phyloP scores from a whole-genome alignment of 2,329 filamentous ascomycete genomes.

The Clonostachys rosea region DNA sequence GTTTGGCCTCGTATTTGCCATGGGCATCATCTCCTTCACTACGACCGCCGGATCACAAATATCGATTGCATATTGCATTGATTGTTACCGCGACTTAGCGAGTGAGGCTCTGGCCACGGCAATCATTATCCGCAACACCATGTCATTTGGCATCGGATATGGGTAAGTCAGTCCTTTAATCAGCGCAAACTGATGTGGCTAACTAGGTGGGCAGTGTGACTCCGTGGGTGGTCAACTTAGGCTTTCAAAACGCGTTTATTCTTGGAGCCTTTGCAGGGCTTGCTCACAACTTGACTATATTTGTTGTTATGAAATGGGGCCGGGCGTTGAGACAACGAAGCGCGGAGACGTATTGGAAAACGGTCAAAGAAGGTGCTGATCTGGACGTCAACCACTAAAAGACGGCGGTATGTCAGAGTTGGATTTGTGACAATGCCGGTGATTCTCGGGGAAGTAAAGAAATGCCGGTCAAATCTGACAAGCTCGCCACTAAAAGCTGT shows the following conservation, averaged over 20 bases:
- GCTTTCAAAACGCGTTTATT: conserved; percentile 35
- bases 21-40: conserved; percentile 25
- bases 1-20: conserved; percentile 34
- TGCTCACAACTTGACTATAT: not conserved
- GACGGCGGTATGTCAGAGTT: too few relatives aligned
- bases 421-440: too few relatives aligned
- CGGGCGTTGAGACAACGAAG: not conserved
- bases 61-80: conserved; percentile 31
- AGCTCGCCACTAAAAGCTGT: too few relatives aligned
- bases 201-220: conserved; percentile 39
- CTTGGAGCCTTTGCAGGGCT: conserved; percentile 32
- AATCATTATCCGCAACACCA: conserved; percentile 31
- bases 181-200: conserved; percentile 16
- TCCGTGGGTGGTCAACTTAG: conserved; percentile 33
- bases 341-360: not conserved
- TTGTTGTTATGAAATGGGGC: conserved; percentile 1
- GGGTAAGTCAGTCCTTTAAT: conserved; percentile 21
- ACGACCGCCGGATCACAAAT: conserved; percentile 27
- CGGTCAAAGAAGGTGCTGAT: not conserved
- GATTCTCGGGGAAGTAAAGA: too few relatives aligned
- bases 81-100: conserved; percentile 31
- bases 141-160: conserved; percentile 26
- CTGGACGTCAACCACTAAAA: not conserved
- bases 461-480: too few relatives aligned
- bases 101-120: conserved; percentile 30